These are phyloP conservation scores for Malus hybrid DNA, from an alignment of 331 rosid species.

Conservation along the genomic window DNA sequence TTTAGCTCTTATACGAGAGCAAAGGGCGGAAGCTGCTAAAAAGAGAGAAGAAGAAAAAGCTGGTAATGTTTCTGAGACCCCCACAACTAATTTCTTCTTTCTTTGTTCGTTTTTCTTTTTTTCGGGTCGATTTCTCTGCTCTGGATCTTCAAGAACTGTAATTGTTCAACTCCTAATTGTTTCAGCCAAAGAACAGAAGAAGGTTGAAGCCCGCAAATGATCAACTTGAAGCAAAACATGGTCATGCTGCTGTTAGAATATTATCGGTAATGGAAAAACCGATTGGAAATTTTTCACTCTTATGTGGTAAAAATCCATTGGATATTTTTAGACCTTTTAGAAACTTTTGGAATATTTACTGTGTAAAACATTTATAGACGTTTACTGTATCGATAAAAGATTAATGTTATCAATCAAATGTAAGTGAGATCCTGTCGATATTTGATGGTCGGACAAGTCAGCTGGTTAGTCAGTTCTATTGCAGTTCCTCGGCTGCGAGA, in stretches of 20 bases:
- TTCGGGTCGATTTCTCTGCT: not conserved
- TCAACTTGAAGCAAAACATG: not conserved
- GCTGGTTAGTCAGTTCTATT: too few species aligned
- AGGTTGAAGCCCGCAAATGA: slow-evolving; percentile 46
- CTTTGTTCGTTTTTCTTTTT: not conserved
- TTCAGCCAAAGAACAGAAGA: slow-evolving; percentile 54
- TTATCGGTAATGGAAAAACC: not conserved
- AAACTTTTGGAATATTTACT: not conserved
- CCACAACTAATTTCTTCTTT: not conserved
- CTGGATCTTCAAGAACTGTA: not conserved
- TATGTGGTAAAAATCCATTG: not conserved
- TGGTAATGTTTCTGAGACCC: slow-evolving; percentile 18
- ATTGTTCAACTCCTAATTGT: not conserved
- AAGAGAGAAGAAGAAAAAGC: slow-evolving; percentile 47
- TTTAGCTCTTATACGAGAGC: slow-evolving; percentile 41
- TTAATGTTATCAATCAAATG: too few species aligned
- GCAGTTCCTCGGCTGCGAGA: not conserved
- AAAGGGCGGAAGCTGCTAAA: slow-evolving; percentile 55
- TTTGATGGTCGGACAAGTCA: too few species aligned
- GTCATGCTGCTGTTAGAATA: not conserved
- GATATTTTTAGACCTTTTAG: not conserved
- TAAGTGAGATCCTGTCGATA: too few species aligned
- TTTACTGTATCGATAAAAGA: too few species aligned
- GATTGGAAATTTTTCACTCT: not conserved
- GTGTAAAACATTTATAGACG: not conserved